phyloP scores from a whole-genome alignment of 306 rosid species.

The Cicer cuneatum region DNA sequence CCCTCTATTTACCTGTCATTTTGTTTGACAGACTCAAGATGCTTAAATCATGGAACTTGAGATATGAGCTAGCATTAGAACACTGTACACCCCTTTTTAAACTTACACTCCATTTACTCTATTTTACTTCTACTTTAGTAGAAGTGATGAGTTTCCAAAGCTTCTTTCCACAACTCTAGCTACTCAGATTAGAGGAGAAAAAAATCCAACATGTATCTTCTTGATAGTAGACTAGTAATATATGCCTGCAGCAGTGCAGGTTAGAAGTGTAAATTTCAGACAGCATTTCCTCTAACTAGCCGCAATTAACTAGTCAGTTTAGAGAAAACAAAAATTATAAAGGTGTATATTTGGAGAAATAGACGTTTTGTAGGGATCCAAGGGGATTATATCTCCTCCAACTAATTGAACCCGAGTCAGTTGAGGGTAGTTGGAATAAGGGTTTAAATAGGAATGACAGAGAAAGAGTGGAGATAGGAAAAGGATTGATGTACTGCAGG shows the following conservation, averaged over 20 bases:
- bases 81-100: neutral
- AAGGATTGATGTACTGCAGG: neutral
- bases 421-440: neutral
- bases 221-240: neutral
- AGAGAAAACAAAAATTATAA: neutral
- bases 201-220: neutral
- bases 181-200: neutral
- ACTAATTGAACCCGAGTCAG: neutral
- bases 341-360: neutral
- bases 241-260: neutral
- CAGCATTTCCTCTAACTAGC: neutral
- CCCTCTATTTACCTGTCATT: neutral
- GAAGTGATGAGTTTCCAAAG: neutral
- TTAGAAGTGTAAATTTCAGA: neutral
- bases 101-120: neutral
- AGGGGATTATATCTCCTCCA: neutral
- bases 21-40: neutral
- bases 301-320: neutral
- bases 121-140: neutral
- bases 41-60: neutral
- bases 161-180: constrained; percentile 5
- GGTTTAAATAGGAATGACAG: neutral
- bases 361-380: neutral
- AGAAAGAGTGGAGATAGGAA: neutral
- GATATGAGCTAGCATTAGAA: neutral